A percentile compares a stretch with the other conserved stretches of the same genome.
Conservation (phyloP, 768 basidiomycete genomes). For the Pleurotus giganteus region DNA sequence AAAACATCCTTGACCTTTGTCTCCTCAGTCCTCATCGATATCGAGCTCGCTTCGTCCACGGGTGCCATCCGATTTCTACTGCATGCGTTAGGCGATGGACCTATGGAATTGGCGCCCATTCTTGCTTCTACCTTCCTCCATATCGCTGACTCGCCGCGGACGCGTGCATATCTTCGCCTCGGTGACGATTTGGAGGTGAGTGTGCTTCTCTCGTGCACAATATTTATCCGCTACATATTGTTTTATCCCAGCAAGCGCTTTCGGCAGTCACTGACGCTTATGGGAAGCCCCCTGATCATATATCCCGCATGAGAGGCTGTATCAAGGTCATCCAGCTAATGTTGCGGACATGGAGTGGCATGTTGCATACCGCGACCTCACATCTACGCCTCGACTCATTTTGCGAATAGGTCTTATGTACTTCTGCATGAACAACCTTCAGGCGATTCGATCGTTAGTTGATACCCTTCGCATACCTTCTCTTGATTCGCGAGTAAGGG, state of each 20-base stretch:
- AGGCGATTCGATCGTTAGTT: constrained; percentile 81
- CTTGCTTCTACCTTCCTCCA: constrained; percentile 80
- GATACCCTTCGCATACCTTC: constrained; percentile 88
- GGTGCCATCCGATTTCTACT: constrained; percentile 86
- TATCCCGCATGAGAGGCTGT: constrained; percentile 76
- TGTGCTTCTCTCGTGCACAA: not conserved
- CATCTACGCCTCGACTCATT: not conserved
- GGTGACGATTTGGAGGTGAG: constrained; percentile 89
- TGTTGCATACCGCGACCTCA: constrained; percentile 22
- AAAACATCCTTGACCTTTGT: not conserved
- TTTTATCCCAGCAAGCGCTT: constrained; percentile 63
- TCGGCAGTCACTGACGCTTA: constrained; percentile 92
- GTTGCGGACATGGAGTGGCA: constrained; percentile 93
- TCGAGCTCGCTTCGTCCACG: constrained; percentile 74
- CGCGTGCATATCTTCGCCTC: constrained; percentile 71
- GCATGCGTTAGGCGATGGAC: constrained; percentile 87
- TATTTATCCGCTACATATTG: not conserved
- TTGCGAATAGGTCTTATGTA: constrained; percentile 75
- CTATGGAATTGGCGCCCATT: constrained; percentile 74
- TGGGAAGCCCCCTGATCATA: constrained; percentile 75
- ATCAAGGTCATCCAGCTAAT: constrained; percentile 78
- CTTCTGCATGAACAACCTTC: constrained; percentile 86
- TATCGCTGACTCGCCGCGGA: constrained; percentile 82
- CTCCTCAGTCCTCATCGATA: constrained; percentile 77
- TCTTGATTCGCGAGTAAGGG: constrained; percentile 73